Conservation (phyloP, 2,329 filamentous ascomycete species). For the Pseudomassariella vexata region DNA sequence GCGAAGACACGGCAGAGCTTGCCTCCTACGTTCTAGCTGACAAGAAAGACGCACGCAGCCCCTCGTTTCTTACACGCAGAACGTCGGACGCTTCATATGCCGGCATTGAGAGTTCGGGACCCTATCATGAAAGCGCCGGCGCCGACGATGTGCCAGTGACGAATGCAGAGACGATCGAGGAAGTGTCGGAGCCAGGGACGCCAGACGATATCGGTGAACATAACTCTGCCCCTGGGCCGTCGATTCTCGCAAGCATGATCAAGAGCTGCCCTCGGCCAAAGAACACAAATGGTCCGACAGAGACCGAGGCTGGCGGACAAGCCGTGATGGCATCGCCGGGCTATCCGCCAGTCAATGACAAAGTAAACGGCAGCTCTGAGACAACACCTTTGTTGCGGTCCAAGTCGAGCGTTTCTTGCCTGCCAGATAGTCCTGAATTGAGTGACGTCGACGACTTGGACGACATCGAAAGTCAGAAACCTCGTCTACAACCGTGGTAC, state of each 20-base stretch:
- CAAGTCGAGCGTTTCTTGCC: conserved; percentile 23
- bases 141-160: conserved; percentile 11
- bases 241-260: conserved; percentile 40
- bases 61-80: conserved; percentile 38
- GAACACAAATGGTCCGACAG: conserved; percentile 3
- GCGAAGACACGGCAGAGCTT: conserved; percentile 81
- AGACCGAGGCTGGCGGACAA: conserved; percentile 6
- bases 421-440: conserved; percentile 15
- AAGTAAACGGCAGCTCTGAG: conserved; percentile 24
- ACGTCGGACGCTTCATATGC: conserved; percentile 27
- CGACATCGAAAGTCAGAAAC: conserved; percentile 49
- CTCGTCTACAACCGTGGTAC: conserved; percentile 12
- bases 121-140: conserved; percentile 21
- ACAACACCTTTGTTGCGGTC: conserved; percentile 40
- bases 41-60: conserved; percentile 37
- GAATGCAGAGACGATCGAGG: conserved; percentile 19
- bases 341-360: conserved; percentile 1
- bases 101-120: conserved; percentile 16
- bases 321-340: background rate
- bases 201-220: conserved; percentile 13
- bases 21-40: conserved; percentile 76
- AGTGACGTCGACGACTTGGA: conserved; percentile 21
- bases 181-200: conserved; percentile 22
- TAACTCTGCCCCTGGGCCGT: conserved; percentile 18
- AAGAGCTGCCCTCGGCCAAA: conserved; percentile 39